Conservation (phyloP, 768 basidiomycete species). For the Baorangia bicolor region DNA sequence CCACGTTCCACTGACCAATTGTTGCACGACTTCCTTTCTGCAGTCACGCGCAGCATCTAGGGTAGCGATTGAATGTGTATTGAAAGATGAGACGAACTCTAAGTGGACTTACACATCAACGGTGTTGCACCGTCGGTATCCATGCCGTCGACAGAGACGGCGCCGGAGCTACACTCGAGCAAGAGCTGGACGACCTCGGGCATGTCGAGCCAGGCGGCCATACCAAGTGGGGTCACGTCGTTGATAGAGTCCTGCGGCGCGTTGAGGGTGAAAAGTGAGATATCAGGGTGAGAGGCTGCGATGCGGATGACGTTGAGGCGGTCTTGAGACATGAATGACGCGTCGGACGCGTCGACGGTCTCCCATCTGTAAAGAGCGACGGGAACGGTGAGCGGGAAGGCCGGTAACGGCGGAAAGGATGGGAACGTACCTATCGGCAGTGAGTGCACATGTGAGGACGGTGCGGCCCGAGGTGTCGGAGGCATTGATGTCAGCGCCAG, state of each 20-base stretch:
- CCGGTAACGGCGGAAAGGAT: background rate
- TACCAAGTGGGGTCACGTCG: conserved; percentile 73
- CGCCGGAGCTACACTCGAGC: conserved; percentile 59
- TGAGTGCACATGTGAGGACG: conserved; percentile 65
- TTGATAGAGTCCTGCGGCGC: conserved; percentile 68
- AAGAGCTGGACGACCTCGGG: conserved; percentile 58
- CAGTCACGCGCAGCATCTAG: conserved; percentile 79
- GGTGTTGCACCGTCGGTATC: conserved; percentile 77
- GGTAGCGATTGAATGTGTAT: background rate
- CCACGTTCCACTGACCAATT: conserved; percentile 48
- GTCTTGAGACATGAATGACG: conserved; percentile 58
- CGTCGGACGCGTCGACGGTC: conserved; percentile 65
- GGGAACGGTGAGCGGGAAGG: conserved; percentile 1
- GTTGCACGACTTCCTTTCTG: conserved; percentile 61
- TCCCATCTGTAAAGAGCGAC: conserved; percentile 51
- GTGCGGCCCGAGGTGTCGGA: conserved; percentile 61
- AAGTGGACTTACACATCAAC: conserved; percentile 69
- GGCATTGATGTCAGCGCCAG: conserved; percentile 69
- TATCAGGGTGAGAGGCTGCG: conserved; percentile 53
- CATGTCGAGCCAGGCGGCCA: conserved; percentile 77
- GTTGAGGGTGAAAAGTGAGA: conserved; percentile 70
- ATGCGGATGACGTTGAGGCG: conserved; percentile 59
- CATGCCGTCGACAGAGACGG: conserved; percentile 70
- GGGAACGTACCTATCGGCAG: conserved; percentile 63
- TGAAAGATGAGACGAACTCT: background rate